Conservation (phyloP, 805 yeast genomes). For the Yarrowia sp. region DNA sequence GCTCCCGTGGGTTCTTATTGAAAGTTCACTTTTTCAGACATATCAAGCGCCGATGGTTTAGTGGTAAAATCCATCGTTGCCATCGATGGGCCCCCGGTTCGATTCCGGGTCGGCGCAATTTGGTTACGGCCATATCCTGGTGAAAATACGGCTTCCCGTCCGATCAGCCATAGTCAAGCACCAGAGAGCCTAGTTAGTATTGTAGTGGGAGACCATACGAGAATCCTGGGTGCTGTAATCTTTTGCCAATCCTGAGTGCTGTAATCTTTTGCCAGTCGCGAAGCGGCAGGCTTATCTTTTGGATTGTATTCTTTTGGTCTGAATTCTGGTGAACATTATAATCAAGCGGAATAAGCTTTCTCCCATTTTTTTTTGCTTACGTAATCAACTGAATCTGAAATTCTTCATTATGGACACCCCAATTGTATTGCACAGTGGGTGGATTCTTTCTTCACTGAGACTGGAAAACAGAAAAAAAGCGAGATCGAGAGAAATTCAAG, state of each 20-base stretch:
- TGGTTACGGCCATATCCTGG: constrained; percentile 33
- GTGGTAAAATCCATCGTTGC: constrained; percentile 34
- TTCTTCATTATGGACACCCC: no score
- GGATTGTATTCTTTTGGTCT: neutral
- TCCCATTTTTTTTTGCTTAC: no score
- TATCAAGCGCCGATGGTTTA: constrained; percentile 12
- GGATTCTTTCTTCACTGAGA: no score
- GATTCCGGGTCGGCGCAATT: constrained; percentile 30
- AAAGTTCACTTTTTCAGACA: neutral
- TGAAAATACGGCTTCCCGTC: constrained; percentile 36
- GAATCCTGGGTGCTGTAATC: constrained; percentile 36
- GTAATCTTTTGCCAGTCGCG: constrained; percentile 5
- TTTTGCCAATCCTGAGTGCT: constrained; percentile 25
- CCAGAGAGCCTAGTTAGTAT: constrained; percentile 34
- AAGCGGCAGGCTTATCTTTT: neutral
- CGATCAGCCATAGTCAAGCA: constrained; percentile 36
- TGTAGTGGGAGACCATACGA: constrained; percentile 36
- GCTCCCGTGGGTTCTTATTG: no score
- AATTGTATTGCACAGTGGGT: no score
- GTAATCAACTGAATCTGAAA: no score
- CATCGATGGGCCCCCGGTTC: constrained; percentile 36
- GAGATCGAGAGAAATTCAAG: no score
- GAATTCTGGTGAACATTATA: no score
- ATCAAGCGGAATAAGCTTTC: neutral
- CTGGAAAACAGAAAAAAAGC: no score